A percentile compares a stretch with the other conserved stretches of the same genome.
Conservation (phyloP, 352 stramenopile genomes). For the Globisporangium splendens region DNA sequence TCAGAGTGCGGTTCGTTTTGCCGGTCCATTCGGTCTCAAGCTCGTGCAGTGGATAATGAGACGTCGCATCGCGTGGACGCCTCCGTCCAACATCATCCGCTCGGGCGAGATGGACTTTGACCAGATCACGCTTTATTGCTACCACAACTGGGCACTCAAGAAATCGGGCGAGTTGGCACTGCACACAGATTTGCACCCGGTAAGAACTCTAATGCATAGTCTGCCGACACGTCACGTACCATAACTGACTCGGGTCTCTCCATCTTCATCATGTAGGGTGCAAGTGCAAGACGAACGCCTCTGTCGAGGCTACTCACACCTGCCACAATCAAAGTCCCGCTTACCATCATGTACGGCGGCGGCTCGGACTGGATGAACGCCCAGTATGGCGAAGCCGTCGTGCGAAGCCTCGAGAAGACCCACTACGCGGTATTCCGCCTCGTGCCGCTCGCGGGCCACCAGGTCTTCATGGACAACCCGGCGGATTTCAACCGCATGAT, state of each 20-base stretch:
- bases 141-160: slow-evolving; percentile 80
- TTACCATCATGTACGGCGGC: slow-evolving; percentile 79
- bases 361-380: slow-evolving; percentile 81
- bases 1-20: slow-evolving; percentile 61
- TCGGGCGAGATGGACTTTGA: slow-evolving; percentile 64
- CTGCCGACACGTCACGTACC: no score
- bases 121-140: slow-evolving; percentile 71
- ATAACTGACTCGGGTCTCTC: not conserved
- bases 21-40: slow-evolving; percentile 49
- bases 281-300: slow-evolving; percentile 43
- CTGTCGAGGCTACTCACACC: slow-evolving; percentile 54
- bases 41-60: slow-evolving; percentile 58
- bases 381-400: slow-evolving; percentile 51
- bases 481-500: slow-evolving; percentile 71
- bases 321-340: slow-evolving; percentile 48
- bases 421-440: slow-evolving; percentile 68
- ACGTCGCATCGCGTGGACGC: slow-evolving; percentile 57
- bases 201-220: slow-evolving; percentile 16
- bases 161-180: slow-evolving; percentile 68
- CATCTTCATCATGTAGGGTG: slow-evolving; percentile 25
- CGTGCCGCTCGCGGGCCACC: slow-evolving; percentile 64
- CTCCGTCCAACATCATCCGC: slow-evolving; percentile 68
- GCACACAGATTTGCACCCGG: slow-evolving; percentile 73
- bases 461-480: slow-evolving; percentile 88
- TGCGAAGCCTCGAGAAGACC: slow-evolving; percentile 49